phyloP scores from a whole-genome alignment of 208 protist genomes.

The Crithidia mellificae region DNA sequence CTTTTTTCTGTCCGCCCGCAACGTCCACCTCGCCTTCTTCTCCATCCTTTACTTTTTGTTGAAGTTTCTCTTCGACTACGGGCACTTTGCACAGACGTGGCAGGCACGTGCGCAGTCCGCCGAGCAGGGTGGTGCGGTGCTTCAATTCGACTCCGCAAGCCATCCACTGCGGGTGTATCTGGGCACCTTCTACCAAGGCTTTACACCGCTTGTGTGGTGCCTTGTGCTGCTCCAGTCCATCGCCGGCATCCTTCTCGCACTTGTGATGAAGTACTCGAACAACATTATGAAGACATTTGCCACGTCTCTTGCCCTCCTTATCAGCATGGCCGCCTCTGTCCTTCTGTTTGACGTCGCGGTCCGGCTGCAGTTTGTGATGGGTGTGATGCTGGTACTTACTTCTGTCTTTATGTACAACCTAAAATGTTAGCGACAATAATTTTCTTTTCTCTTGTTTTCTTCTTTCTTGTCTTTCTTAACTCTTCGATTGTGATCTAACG shows the following conservation, averaged over 20 bases:
- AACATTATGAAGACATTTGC: constrained; percentile 81
- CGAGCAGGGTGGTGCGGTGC: too few relatives aligned
- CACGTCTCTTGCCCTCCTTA: constrained; percentile 46
- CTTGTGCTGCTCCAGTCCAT: constrained; percentile 59
- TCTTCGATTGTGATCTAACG: too few relatives aligned
- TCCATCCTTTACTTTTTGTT: constrained; percentile 35
- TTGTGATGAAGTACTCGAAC: constrained; percentile 72
- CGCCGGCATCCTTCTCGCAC: constrained; percentile 62
- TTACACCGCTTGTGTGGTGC: constrained; percentile 51
- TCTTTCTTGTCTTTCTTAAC: too few relatives aligned
- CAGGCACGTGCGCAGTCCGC: not conserved
- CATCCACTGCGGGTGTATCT: too few relatives aligned
- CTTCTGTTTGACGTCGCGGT: constrained; percentile 40
- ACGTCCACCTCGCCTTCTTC: constrained; percentile 51
- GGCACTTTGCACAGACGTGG: too few relatives aligned
- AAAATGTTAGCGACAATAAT: constrained; percentile 19
- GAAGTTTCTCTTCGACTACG: constrained; percentile 6
- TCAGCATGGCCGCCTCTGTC: constrained; percentile 42
- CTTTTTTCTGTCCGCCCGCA: constrained; percentile 31
- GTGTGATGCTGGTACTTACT: constrained; percentile 27
- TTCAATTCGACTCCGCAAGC: too few relatives aligned
- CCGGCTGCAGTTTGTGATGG: constrained; percentile 33
- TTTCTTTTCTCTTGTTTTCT: too few relatives aligned
- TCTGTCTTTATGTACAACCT: constrained; percentile 43
- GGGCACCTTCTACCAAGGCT: constrained; percentile 53